Evolutionary conservation across 306 rosid species (phyloP).

Genomic region (Arachis hypogaea): DNA sequence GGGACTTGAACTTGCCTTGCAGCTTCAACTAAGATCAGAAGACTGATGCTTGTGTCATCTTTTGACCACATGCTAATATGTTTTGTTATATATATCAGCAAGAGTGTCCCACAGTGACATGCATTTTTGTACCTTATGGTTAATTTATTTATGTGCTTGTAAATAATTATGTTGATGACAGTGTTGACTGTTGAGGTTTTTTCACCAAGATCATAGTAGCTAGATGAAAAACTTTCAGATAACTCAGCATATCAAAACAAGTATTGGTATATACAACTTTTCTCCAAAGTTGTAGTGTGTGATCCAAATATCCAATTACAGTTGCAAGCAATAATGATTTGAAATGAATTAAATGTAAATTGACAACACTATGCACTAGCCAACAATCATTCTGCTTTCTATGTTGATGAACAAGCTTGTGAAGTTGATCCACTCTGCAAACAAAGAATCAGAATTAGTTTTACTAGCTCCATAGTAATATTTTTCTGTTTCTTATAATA

Average conservation of each 20-base stretch:
- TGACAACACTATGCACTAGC: background rate
- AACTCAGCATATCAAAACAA: background rate
- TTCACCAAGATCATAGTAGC: no score
- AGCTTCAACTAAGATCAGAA: slow-evolving; percentile 38
- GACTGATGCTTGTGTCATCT: background rate
- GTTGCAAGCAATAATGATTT: background rate
- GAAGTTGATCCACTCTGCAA: slow-evolving; percentile 62
- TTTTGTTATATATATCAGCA: no score
- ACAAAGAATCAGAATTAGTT: background rate
- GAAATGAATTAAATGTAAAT: background rate
- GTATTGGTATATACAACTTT: background rate
- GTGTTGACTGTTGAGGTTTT: no score
- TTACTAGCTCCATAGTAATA: background rate
- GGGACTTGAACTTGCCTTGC: slow-evolving; percentile 39
- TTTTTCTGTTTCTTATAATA: background rate
- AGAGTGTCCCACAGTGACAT: background rate
- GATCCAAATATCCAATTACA: slow-evolving; percentile 1
- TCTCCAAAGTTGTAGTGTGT: background rate
- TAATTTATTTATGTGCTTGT: background rate
- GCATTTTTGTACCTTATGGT: background rate
- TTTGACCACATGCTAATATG: background rate
- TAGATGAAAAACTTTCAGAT: no score
- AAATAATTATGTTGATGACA: background rate
- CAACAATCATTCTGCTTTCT: background rate
- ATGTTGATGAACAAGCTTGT: slow-evolving; percentile 40